Conservation (phyloP, 768 basidiomycete species). For the Rickenella mellea region DNA sequence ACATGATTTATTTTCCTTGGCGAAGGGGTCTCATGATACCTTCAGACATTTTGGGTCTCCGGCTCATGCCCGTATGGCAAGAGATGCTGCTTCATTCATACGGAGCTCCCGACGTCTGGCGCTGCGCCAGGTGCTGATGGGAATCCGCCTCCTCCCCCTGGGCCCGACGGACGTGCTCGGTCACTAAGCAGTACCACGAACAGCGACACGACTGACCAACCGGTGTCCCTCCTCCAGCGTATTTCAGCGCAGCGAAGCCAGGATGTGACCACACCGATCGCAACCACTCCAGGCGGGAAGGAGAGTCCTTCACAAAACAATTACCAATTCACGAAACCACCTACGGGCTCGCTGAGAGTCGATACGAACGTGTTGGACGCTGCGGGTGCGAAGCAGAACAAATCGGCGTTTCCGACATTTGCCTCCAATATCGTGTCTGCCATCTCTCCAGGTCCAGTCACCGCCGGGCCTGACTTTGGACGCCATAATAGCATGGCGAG, state of each 20-base stretch:
- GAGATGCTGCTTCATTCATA: slow-evolving; percentile 90
- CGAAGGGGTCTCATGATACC: slow-evolving; percentile 5
- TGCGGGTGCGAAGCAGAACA: slow-evolving; percentile 65
- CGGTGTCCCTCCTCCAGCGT: slow-evolving; percentile 66
- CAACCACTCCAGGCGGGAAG: slow-evolving; percentile 47
- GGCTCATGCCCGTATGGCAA: slow-evolving; percentile 91
- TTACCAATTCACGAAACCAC: slow-evolving; percentile 55
- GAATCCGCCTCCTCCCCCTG: slow-evolving; percentile 38
- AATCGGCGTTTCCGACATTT: slow-evolving; percentile 71
- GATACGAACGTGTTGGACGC: slow-evolving; percentile 54
- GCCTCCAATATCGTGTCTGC: slow-evolving; percentile 47
- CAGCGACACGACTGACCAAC: slow-evolving; percentile 66
- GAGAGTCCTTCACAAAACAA: slow-evolving; percentile 28
- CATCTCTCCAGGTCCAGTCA: slow-evolving; percentile 72
- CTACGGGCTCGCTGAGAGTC: slow-evolving; percentile 61
- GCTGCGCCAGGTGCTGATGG: slow-evolving; percentile 44
- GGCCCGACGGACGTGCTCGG: slow-evolving; percentile 46
- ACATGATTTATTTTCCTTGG: slow-evolving; percentile 1
- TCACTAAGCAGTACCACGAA: slow-evolving; percentile 66
- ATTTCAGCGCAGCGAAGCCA: slow-evolving; percentile 62
- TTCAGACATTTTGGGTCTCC: slow-evolving; percentile 86
- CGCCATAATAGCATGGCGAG: slow-evolving; percentile 57
- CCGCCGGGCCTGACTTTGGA: slow-evolving; percentile 79
- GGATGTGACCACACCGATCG: slow-evolving; percentile 21
- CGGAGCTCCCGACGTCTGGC: slow-evolving; percentile 65